Conservation (phyloP, 345 rosid genomes). For the Anastatica hierochuntica region DNA sequence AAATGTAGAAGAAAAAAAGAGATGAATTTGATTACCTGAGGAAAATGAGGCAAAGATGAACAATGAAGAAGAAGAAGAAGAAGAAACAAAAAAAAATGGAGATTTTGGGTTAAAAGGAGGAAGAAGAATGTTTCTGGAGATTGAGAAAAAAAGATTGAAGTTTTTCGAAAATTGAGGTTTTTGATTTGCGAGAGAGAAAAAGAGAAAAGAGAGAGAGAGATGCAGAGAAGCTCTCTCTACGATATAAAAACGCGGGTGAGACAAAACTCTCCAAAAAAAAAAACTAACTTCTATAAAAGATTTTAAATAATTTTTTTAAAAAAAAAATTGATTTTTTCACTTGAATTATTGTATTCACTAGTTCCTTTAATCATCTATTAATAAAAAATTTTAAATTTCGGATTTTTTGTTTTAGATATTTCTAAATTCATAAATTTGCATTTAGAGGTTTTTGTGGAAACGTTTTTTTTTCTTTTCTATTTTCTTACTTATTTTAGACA, state of each 20-base stretch:
- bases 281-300: too few species aligned
- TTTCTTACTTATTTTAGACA: too few species aligned
- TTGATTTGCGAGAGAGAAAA: constrained; percentile 18
- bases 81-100: neutral
- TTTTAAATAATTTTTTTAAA: constrained; percentile 1
- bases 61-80: too few species aligned
- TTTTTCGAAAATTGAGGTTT: constrained; percentile 22
- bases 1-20: neutral
- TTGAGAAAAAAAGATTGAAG: neutral
- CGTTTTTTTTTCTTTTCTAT: too few species aligned
- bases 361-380: constrained; percentile 11
- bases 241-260: constrained; percentile 24
- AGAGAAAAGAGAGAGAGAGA: too few species aligned
- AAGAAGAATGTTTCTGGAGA: constrained; percentile 17
- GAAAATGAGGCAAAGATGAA: too few species aligned
- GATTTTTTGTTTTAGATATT: neutral
- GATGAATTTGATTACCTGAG: constrained; percentile 7
- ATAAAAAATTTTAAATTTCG: neutral
- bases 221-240: constrained; percentile 21
- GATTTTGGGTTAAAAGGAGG: constrained; percentile 2
- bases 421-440: constrained; percentile 16
- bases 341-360: neutral
- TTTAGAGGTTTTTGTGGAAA: constrained; percentile 5
- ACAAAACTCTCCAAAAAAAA: constrained; percentile 9
- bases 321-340: too few species aligned